These are phyloP conservation scores for Fusarium avenaceum DNA, from an alignment of 2,329 filamentous ascomycete species.

Conservation along the genomic window DNA sequence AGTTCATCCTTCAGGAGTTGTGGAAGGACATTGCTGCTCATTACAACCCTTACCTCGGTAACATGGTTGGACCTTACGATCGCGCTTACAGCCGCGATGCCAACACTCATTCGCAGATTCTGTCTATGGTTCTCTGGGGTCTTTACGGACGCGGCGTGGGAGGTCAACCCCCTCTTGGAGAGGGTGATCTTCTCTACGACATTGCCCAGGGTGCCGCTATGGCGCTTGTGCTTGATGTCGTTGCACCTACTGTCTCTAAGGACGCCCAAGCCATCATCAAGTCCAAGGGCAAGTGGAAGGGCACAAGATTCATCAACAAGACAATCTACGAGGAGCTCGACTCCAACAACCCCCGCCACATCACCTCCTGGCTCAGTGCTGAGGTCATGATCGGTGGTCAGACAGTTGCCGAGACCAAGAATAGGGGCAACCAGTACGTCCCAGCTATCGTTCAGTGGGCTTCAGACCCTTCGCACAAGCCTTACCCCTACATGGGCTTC, in stretches of 20 bases:
- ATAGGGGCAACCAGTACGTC: too few relatives aligned
- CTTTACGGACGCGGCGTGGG: slow-evolving; percentile 11
- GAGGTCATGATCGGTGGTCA: too few relatives aligned
- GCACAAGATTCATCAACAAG: slow-evolving; percentile 39
- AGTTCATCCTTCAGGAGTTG: slow-evolving; percentile 32
- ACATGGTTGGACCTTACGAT: slow-evolving; percentile 44
- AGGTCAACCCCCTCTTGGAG: slow-evolving; percentile 15
- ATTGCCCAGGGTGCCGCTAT: slow-evolving; percentile 11
- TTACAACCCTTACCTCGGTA: slow-evolving; percentile 43
- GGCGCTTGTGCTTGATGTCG: slow-evolving; percentile 50
- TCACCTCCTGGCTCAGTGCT: too few relatives aligned
- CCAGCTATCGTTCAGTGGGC: too few relatives aligned
- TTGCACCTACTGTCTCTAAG: slow-evolving; percentile 55
- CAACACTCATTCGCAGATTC: slow-evolving; percentile 18
- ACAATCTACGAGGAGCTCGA: too few relatives aligned
- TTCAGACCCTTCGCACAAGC: too few relatives aligned
- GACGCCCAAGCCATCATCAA: slow-evolving; percentile 49
- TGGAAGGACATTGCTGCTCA: slow-evolving; percentile 43
- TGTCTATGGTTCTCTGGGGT: slow-evolving; percentile 24
- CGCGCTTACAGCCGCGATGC: slow-evolving; percentile 47
- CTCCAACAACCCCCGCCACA: too few relatives aligned
- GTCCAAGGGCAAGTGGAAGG: slow-evolving; percentile 52
- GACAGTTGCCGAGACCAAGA: too few relatives aligned
- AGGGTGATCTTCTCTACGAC: slow-evolving; percentile 17
- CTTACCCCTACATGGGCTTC: too few relatives aligned